Evolutionary conservation across 2,329 filamentous ascomycete species (phyloP).

Genomic region (Paracoccidioides lutzii): DNA sequence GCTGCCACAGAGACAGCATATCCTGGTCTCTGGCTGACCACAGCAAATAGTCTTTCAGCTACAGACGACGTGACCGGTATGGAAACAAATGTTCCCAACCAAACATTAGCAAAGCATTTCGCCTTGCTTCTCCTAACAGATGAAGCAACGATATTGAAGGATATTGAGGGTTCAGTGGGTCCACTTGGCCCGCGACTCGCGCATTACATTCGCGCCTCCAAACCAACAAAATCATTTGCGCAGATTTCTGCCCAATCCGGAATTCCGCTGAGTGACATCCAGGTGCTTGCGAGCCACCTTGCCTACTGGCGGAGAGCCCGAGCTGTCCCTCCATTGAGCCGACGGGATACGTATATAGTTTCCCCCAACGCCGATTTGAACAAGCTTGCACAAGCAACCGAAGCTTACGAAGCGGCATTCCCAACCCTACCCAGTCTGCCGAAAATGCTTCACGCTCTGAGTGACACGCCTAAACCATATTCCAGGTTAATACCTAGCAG

Average conservation of each 20-base stretch:
- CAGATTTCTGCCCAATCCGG: slow-evolving; percentile 49
- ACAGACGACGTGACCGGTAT: slow-evolving; percentile 50
- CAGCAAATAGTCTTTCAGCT: slow-evolving; percentile 63
- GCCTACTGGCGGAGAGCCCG: slow-evolving; percentile 93
- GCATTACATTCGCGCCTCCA: slow-evolving; percentile 51
- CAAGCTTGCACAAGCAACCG: slow-evolving; percentile 54
- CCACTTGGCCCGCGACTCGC: slow-evolving; percentile 65
- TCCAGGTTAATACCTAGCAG: slow-evolving; percentile 74
- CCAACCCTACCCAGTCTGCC: slow-evolving; percentile 70
- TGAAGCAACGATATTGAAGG: slow-evolving; percentile 62
- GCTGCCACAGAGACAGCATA: slow-evolving; percentile 54
- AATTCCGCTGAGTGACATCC: slow-evolving; percentile 66
- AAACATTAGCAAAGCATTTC: slow-evolving; percentile 65
- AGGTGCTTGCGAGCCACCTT: slow-evolving; percentile 80
- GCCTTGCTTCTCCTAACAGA: slow-evolving; percentile 74
- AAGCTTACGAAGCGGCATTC: slow-evolving; percentile 64
- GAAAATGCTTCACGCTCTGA: slow-evolving; percentile 76
- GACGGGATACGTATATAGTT: slow-evolving; percentile 79
- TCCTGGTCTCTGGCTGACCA: slow-evolving; percentile 74
- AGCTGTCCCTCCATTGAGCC: slow-evolving; percentile 79
- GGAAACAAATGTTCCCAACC: slow-evolving; percentile 44
- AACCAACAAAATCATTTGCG: slow-evolving; percentile 56
- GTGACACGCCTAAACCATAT: slow-evolving; percentile 67
- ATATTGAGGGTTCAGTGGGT: slow-evolving; percentile 56
- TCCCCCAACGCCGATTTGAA: slow-evolving; percentile 76